Conservation (phyloP, 2,329 filamentous ascomycete species). For the Neofusicoccum sp. region DNA sequence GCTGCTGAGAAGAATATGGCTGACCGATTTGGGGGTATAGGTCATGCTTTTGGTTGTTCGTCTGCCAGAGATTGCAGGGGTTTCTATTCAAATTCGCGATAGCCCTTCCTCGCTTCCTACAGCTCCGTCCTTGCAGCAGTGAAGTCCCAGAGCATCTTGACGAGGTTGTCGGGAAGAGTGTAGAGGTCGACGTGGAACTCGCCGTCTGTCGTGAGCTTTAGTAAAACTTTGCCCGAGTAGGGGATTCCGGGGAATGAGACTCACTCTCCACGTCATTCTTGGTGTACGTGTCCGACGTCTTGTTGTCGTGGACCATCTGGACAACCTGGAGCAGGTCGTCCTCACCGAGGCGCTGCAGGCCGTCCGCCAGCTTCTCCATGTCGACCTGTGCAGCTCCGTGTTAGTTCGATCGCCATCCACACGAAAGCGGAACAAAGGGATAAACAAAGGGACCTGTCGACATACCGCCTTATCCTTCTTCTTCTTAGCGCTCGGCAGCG, state of each 20-base stretch:
- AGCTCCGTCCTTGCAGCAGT: conserved; percentile 38
- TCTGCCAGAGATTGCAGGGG: too few species aligned
- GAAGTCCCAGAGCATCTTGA: conserved; percentile 96
- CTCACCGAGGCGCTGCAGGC: conserved; percentile 81
- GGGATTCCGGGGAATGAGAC: conserved; percentile 39
- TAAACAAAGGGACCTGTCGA: not conserved
- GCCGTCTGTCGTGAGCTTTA: conserved; percentile 59
- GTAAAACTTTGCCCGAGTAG: too few species aligned
- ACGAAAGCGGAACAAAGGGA: not conserved
- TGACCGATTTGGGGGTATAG: too few species aligned
- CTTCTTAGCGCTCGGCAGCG: conserved; percentile 72
- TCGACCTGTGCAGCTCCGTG: conserved; percentile 56
- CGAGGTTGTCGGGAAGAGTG: conserved; percentile 85
- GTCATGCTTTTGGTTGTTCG: too few species aligned
- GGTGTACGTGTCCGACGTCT: conserved; percentile 88
- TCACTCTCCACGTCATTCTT: conserved; percentile 95
- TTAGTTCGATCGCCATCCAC: not conserved
- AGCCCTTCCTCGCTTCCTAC: not conserved
- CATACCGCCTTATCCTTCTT: conserved; percentile 60
- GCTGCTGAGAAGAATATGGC: too few species aligned
- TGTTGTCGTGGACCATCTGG: conserved; percentile 97
- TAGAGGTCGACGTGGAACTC: conserved; percentile 98
- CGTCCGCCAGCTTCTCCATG: conserved; percentile 95
- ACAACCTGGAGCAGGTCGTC: conserved; percentile 93
- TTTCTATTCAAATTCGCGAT: not conserved